Base-by-base conservation (phyloP, 768 basidiomycete species). In the Rhodotorula paludigena region DNA sequence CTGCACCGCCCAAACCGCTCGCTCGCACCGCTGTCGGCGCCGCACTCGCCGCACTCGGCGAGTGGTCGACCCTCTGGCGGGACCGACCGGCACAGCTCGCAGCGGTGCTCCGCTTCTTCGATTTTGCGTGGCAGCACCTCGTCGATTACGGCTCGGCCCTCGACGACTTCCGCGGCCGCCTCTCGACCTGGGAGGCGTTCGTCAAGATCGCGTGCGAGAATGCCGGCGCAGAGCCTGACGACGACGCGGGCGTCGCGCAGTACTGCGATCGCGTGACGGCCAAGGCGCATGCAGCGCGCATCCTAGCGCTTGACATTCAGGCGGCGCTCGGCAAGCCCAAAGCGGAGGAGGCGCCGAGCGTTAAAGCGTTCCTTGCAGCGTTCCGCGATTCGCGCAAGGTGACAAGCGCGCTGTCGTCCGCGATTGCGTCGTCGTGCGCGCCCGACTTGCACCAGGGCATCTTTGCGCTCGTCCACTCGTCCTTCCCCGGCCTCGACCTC, bases 61-160 rank as follows among this genome's bases (percentile, higher is more conserved):
- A 81, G 52, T 91, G 89, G 89, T 84, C 85, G 56, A 84, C 84
- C 33, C 80, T 88, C 52, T 90, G 90, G 87, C 85, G 88, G 49
- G 77, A 83, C 36, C 89, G 89, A 67, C 89, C 92, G 0, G 83
- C 86, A 28, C 79, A 92, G 15, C 82, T 96, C 20, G 83, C 87
- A 0, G 85, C 86, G 18, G 83, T 89, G 28, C 78, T 94, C 55
- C 82, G 84, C 10, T 94, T 93, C 80, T 78, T 91, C 73, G 84
- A 86, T 68, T 81, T 85, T 33, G 85, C 89, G 25, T 89, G 89
- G 90, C 84, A 88, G 76, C 87, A 90, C 74, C 85, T 85, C 36
- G 80, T 86, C 69, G 87, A 92, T 75, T 87, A 91, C 76, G 85
- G 83, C 62, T 70, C 80, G 0, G 78, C 83, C 3, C 80, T 92